These are phyloP conservation scores for Pseudotulostoma volvatum DNA, from an alignment of 495 filamentous ascomycete genomes.

Conservation along the genomic window DNA sequence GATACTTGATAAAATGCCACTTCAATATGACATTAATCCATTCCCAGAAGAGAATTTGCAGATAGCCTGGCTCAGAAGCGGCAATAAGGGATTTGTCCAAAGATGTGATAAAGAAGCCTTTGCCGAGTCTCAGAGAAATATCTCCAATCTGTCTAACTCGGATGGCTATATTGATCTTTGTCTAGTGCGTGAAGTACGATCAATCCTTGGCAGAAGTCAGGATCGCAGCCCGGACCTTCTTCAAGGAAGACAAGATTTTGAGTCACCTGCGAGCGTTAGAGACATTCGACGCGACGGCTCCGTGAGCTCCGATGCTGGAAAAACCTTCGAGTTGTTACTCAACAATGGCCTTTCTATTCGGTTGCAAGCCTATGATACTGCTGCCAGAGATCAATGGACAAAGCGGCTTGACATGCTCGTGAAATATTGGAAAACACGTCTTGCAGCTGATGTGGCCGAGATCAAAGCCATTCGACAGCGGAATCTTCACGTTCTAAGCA, in stretches of 20 bases:
- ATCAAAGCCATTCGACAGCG: slow-evolving; percentile 37
- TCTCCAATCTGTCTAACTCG: slow-evolving; percentile 39
- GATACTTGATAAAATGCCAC: slow-evolving; percentile 40
- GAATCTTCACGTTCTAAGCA: slow-evolving; percentile 47
- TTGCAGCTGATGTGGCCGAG: slow-evolving; percentile 37
- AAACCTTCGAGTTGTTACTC: slow-evolving; percentile 47
- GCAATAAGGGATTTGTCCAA: slow-evolving; percentile 25
- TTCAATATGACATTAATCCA: slow-evolving; percentile 49
- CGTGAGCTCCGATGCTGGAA: slow-evolving; percentile 42
- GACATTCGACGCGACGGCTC: slow-evolving; percentile 35
- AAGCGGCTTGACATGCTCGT: slow-evolving; percentile 40
- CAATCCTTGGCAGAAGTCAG: slow-evolving; percentile 16
- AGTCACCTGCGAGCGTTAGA: slow-evolving; percentile 29
- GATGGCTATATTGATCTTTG: slow-evolving; percentile 56
- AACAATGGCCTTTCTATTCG: slow-evolving; percentile 48
- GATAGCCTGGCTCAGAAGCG: slow-evolving; percentile 41
- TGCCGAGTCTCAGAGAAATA: slow-evolving; percentile 42
- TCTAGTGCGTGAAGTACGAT: slow-evolving; percentile 39
- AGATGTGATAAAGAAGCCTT: slow-evolving; percentile 43
- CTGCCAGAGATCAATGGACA: slow-evolving; percentile 49
- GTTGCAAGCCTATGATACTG: slow-evolving; percentile 45
- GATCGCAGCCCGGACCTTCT: slow-evolving; percentile 31
- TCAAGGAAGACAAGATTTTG: slow-evolving; percentile 30
- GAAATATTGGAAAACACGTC: slow-evolving; percentile 50
- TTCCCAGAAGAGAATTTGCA: slow-evolving; percentile 38